Percentiles rank a stretch among this genome's conserved stretches.
Conservation (phyloP, 2,329 filamentous ascomycete species). For the Colletotrichum gloeosporioides region DNA sequence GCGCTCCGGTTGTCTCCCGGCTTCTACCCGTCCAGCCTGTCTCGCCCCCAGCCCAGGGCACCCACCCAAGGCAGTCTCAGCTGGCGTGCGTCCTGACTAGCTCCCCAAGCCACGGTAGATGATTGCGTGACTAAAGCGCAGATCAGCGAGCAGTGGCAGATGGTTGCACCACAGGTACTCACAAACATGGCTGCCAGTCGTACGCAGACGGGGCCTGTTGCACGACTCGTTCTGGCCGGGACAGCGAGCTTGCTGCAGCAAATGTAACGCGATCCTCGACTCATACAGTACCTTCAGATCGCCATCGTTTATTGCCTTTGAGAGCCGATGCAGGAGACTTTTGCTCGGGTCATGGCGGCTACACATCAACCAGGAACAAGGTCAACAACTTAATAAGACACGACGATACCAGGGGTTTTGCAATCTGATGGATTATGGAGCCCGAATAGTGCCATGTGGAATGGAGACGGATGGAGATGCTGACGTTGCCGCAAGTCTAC, state of each 20-base stretch:
- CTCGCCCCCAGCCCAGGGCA: neutral
- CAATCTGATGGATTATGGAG: neutral
- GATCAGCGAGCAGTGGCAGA: slow-evolving; percentile 8
- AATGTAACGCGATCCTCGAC: slow-evolving; percentile 16
- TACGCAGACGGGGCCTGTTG: neutral
- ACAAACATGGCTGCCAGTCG: neutral
- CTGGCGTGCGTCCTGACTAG: neutral
- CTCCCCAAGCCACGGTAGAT: neutral
- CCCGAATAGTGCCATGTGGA: neutral
- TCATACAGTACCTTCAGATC: neutral
- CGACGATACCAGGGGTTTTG: neutral
- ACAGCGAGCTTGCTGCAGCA: neutral
- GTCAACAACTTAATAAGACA: neutral
- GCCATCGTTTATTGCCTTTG: neutral
- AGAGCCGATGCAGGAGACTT: neutral
- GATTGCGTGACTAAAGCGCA: neutral
- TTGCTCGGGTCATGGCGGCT: neutral
- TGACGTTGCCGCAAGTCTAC: neutral
- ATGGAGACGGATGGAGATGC: slow-evolving; percentile 1
- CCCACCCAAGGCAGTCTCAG: neutral
- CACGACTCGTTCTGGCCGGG: slow-evolving; percentile 5
- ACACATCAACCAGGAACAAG: neutral
- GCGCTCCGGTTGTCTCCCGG: neutral
- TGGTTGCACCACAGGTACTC: neutral
- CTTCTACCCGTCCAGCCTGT: neutral